Base-by-base conservation (phyloP, 495 filamentous ascomycete genomes). In the Amphirosellinia nigrospora region DNA sequence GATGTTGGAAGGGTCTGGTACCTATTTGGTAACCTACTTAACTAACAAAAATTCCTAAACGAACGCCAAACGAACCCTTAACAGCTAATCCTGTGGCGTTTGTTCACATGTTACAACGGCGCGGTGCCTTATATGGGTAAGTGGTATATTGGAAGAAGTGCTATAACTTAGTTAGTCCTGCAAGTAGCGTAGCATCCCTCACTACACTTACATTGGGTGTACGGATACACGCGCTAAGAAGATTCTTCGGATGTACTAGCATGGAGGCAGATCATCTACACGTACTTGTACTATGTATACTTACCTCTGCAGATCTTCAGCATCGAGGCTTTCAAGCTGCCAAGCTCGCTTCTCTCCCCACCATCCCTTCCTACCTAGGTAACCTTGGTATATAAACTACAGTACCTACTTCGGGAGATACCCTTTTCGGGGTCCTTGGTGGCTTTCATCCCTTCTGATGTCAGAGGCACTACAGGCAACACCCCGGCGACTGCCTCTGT, bases 261-360 rank as follows among this genome's bases (percentile, higher is more conserved):
- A 23, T 52, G 46, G 23, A n/a, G 19, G 53, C 30, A 56, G 53
- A 56, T 56, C 53, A 16, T 16, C 30, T 56, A 56, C 53, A 36
- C 9, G 28, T 56, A 32, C n/a, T n/a, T n/a, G n/a, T 36, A 19
- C 28, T 13, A 56, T 4, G 9, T 55, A 50, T 34, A 58, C 26
- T 34, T 34, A 58, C 26, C 46, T 36, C 50, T 66, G 64, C 50
- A 58, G 64, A 66, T 66, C 64, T 43, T 65, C 10, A 39, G 63
- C 63, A 43, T 48, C 36, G 43, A 41, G 43, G 61, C 61, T 52
- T 41, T 46, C 63, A 53, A 65, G 63, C 23, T 65, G 46, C 63
- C 63, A 53, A 53, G 63, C 46, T 65, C 46, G 43, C 6, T 53
- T 65, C n/a, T 46, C 30, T 32, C 63, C 63, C 63, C 63, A 39